Percentiles rank a stretch among this genome's conserved stretches.
These are phyloP conservation scores for Ophiocordyceps camponoti-leonardi DNA, from an alignment of 2,329 filamentous ascomycete species.

Conservation along the genomic window DNA sequence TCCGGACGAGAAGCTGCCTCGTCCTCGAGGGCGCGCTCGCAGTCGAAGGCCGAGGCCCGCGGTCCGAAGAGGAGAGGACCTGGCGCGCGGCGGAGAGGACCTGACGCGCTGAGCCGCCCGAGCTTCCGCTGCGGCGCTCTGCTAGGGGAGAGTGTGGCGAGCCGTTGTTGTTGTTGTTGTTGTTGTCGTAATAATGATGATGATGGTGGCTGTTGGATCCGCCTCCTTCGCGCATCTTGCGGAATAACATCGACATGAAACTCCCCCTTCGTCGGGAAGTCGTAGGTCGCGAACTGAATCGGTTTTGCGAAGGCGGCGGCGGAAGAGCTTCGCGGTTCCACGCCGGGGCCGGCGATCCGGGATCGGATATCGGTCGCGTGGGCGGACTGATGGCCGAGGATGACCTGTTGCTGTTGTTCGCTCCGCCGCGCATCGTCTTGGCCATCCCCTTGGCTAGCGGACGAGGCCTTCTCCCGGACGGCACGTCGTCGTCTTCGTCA, in stretches of 20 bases:
- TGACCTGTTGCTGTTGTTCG: not conserved
- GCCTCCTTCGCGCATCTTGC: not conserved
- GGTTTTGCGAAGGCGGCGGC: too few species aligned
- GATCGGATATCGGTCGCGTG: not conserved
- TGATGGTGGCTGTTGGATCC: not conserved
- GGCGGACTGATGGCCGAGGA: not conserved
- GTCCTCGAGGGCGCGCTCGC: slow-evolving; percentile 10
- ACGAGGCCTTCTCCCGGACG: slow-evolving; percentile 5
- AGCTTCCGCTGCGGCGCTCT: not conserved
- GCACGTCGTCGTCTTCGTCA: slow-evolving; percentile 31
- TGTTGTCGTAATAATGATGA: not conserved
- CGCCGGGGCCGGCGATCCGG: not conserved
- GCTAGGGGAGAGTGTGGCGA: not conserved
- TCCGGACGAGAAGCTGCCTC: not conserved
- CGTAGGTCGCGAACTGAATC: too few species aligned
- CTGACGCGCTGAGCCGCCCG: not conserved
- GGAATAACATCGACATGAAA: not conserved
- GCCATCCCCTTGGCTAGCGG: slow-evolving; percentile 15
- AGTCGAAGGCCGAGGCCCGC: slow-evolving; percentile 13
- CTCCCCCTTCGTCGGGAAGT: not conserved
- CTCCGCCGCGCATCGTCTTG: slow-evolving; percentile 12
- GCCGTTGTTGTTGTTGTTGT: not conserved
- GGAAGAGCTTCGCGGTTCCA: not conserved
- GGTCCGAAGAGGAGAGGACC: not conserved
- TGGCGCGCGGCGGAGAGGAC: not conserved